Base-by-base conservation (phyloP, 1,284 basidiomycete species). In the Tilletiopsis washingtonensis region DNA sequence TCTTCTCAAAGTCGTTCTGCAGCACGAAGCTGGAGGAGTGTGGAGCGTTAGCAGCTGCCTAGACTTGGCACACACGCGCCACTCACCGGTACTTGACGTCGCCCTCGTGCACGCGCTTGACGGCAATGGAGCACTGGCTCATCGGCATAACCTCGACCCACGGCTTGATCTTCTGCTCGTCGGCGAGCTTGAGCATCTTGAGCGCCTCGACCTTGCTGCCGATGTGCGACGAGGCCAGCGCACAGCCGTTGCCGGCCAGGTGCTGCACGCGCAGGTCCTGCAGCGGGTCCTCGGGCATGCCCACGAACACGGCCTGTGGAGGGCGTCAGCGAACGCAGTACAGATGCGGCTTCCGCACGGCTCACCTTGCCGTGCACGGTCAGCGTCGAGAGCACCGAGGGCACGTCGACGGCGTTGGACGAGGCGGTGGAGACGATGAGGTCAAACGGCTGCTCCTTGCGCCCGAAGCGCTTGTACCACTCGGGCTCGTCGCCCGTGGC, bases 141-240 rank as follows among this genome's bases (percentile, higher is more conserved):
- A 83, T 83, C 42, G 79, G 79, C 38, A 81, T 50, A 40, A 76
- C 69, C 64, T 80, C 78, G 63, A 81, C 75, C 74, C 73, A 75
- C 5, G 72, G 67, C 59, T 69, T 46, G 49, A 74, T 54, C 32
- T 56, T 45, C 62, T 71, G 65, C 46, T 69, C 64, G 1, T 59
- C 64, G 14, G 66, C 68, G 5, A 71, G 56, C 34, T 52, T 43
- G 27, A 71, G 61, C 68, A 71, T 71, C 53, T 77, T 76, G 17
- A 80, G 62, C 17, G 77, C 80, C 64, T 85, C 83, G 54, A 77
- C 77, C 75, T 82, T 83, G 71, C 76, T 81, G 29, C 83, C 83
- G 45, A 85, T 81, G 71, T 80, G 77, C 59, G 55, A 19, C 17
- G 38, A 24, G 24, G 45, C 38, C 11, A 27, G 12, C 19, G 19